Evolutionary conservation across 176 grass and related monocot species (phyloP).

Genomic region (Secale cereale): DNA sequence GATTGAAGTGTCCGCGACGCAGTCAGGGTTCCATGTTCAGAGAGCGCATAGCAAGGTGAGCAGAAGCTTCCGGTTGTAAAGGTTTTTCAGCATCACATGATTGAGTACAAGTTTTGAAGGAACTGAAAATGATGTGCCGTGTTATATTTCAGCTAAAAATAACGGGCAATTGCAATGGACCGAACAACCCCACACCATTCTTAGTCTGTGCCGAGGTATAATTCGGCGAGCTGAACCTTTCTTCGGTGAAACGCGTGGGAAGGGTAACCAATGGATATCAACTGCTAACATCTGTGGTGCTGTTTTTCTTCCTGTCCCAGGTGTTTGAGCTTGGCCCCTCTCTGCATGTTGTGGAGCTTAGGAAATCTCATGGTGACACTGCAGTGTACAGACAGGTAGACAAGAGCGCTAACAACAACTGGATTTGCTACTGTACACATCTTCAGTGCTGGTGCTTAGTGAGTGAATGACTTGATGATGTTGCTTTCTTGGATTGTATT

Average conservation of each 20-base stretch:
- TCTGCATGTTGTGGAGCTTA: slow-evolving; percentile 71
- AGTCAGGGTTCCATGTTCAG: slow-evolving; percentile 64
- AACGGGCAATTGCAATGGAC: slow-evolving; percentile 24
- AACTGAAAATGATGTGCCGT: neutral
- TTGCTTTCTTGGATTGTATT: neutral
- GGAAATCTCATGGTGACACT: slow-evolving; percentile 70
- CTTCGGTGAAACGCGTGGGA: neutral
- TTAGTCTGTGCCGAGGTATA: slow-evolving; percentile 55
- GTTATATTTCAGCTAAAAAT: slow-evolving; percentile 60
- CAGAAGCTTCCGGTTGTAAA: neutral
- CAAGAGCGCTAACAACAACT: neutral
- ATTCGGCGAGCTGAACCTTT: neutral
- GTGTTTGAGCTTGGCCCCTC: slow-evolving; percentile 80
- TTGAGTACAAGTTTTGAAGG: neutral
- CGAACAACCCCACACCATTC: slow-evolving; percentile 35
- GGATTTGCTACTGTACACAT: neutral
- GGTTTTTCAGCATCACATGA: neutral
- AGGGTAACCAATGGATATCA: neutral
- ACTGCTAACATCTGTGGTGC: neutral
- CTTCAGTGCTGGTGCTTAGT: neutral
- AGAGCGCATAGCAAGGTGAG: slow-evolving; percentile 48
- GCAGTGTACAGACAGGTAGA: slow-evolving; percentile 76
- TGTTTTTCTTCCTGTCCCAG: slow-evolving; percentile 24
- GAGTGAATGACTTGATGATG: neutral
- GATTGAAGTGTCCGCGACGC: slow-evolving; percentile 46